Evolutionary conservation across 306 rosid species (phyloP), one percentile per base, ranked within the genome.

Genomic region (Ormosia emarginata): DNA sequence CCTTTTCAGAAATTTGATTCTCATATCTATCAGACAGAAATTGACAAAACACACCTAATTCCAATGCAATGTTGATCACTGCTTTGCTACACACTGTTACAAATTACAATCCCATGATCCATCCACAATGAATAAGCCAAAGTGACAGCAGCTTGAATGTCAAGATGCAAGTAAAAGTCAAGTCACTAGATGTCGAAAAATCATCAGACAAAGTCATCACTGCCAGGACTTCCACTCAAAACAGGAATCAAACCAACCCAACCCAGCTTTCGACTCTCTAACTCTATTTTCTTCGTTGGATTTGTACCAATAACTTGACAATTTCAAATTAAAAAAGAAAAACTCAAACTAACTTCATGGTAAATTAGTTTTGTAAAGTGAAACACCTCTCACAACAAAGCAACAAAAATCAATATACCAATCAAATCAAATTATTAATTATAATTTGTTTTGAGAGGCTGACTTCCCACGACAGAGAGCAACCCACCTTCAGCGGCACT

Each of bases 391-490:
- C 24, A 24, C 24, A 24, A 24, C 24, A 24, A 24, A 24, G 24
- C 24, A 24, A 24, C 24, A 24, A 24, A 24, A 24, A 24, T 24
- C 24, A 24, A 24, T 24, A 24, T 24, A 24, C 24, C 24, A 2
- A 44, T 59, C 12, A 53, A 81, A 66, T 82, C 80, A 81, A 78
- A 84, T 74, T 29, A 66, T 34, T n/a, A n/a, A 9, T 71, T 56
- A 36, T 81, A 74, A 71, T 44, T 57, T 3, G 88, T 70, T 56
- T 57, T 73, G 2, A 9, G 10, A 39, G 81, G 73, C 34, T 82
- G 86, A 11, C 74, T 70, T 18, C 80, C 86, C 3, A 84, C 90
- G 40, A 87, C 85, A 0, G 88, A 84, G 47, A 70, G 30, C 88
- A 87, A 77, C 5, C 82, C 63, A 7, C 78, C 72, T 61, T 71